Conservation (phyloP, 2,329 filamentous ascomycete species). For the Pseudogymnoascus sp. region DNA sequence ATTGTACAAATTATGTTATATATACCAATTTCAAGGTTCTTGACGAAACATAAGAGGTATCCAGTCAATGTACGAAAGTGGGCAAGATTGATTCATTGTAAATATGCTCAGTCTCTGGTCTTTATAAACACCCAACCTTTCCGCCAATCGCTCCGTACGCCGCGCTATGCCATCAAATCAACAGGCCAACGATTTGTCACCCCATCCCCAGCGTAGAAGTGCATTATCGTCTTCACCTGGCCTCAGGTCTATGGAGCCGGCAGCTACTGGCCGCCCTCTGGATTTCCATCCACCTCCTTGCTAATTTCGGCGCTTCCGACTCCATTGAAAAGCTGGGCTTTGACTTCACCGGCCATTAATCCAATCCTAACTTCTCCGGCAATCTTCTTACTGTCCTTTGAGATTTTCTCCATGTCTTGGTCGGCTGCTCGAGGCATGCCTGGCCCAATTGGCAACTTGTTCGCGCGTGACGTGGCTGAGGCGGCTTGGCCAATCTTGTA, state of each 20-base stretch:
- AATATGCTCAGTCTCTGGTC: background rate
- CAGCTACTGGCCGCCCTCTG: background rate
- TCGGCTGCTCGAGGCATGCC: slow-evolving; percentile 28
- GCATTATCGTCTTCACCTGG: background rate
- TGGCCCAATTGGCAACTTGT: slow-evolving; percentile 22
- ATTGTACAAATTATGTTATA: background rate
- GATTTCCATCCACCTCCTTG: background rate
- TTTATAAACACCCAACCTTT: background rate
- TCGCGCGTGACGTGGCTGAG: slow-evolving; percentile 29
- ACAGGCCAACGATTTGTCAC: background rate
- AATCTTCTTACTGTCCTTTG: slow-evolving; percentile 49
- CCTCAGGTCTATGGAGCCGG: background rate
- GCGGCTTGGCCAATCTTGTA: slow-evolving; percentile 68
- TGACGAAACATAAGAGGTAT: background rate
- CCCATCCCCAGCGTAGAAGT: background rate
- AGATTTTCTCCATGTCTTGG: slow-evolving; percentile 44
- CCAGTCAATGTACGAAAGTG: background rate
- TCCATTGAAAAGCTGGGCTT: slow-evolving; percentile 40
- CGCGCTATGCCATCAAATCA: slow-evolving; percentile 4
- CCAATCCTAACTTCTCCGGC: slow-evolving; percentile 42
- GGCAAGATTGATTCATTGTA: background rate
- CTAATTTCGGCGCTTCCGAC: background rate
- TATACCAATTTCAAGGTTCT: background rate
- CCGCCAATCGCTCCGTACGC: background rate
- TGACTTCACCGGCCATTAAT: slow-evolving; percentile 37